Percentiles rank a stretch among this genome's conserved stretches.
Conservation (phyloP, 495 filamentous ascomycete species). For the Penicillium robsamsonii region DNA sequence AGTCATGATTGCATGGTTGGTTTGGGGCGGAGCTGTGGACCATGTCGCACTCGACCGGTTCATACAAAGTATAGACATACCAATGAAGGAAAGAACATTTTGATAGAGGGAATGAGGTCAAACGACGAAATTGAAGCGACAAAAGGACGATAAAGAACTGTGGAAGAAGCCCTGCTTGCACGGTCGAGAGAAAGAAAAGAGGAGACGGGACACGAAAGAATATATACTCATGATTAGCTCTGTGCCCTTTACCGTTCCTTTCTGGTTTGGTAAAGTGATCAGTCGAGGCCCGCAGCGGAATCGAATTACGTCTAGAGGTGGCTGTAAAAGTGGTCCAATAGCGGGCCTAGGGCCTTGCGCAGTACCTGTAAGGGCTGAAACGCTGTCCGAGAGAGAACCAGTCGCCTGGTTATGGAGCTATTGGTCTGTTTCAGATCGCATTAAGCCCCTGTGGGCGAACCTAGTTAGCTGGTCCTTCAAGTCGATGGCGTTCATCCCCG, state of each 20-base stretch:
- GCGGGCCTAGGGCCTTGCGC: slow-evolving; percentile 9
- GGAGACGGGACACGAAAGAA: slow-evolving; percentile 1
- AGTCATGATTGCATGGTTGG: slow-evolving; percentile 1
- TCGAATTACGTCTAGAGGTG: slow-evolving; percentile 5
- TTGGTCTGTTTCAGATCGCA: slow-evolving; percentile 9
- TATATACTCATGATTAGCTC: slow-evolving; percentile 15
- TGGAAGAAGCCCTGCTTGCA: slow-evolving; percentile 32
- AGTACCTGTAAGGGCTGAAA: slow-evolving; percentile 10
- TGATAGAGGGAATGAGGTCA: slow-evolving; percentile 19
- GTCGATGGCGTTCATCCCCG: background rate
- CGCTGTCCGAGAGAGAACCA: background rate
- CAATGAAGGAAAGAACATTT: slow-evolving; percentile 31
- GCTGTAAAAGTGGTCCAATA: slow-evolving; percentile 15
- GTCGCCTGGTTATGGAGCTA: background rate
- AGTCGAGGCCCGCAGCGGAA: slow-evolving; percentile 8
- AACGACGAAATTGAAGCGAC: slow-evolving; percentile 15
- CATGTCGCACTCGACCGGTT: background rate
- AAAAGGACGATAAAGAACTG: slow-evolving; percentile 13
- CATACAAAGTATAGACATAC: slow-evolving; percentile 14
- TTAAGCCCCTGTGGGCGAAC: slow-evolving; percentile 5
- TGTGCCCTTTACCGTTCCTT: slow-evolving; percentile 8
- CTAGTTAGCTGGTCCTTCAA: background rate
- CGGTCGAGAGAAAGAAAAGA: slow-evolving; percentile 8
- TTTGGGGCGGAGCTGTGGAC: slow-evolving; percentile 2
- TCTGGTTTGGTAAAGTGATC: slow-evolving; percentile 8